Evolutionary conservation across 1,284 basidiomycete genomes (phyloP).

Genomic region (Meripilus lineatus): DNA sequence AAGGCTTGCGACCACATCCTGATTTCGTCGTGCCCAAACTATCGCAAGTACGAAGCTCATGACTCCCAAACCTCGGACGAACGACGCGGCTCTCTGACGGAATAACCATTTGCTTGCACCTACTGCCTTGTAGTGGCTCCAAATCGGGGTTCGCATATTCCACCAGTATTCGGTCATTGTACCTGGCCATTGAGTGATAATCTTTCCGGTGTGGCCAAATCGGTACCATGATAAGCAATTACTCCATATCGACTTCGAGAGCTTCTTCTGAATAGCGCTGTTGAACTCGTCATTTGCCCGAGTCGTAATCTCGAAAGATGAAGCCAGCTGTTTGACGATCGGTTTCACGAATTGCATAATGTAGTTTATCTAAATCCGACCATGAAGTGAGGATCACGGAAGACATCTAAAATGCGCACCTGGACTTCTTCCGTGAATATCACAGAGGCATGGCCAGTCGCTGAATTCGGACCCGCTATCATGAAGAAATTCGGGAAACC

Average conservation of each 20-base stretch:
- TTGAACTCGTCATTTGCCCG: slow-evolving; percentile 41
- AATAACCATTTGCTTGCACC: background rate
- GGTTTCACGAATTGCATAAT: slow-evolving; percentile 44
- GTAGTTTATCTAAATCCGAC: slow-evolving; percentile 36
- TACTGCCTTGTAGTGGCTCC: slow-evolving; percentile 5
- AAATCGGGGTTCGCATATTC: background rate
- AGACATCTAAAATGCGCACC: background rate
- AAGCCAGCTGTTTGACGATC: slow-evolving; percentile 38
- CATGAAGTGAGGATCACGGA: background rate
- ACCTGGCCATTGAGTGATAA: slow-evolving; percentile 2
- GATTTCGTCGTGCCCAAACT: too few relatives aligned
- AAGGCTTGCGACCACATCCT: too few relatives aligned
- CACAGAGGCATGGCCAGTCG: slow-evolving; percentile 49
- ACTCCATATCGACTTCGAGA: slow-evolving; percentile 1
- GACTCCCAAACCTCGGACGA: background rate
- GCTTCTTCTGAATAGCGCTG: slow-evolving; percentile 34
- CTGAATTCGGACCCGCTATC: slow-evolving; percentile 41
- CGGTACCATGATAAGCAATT: slow-evolving; percentile 6
- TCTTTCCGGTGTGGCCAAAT: background rate
- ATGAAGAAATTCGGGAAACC: slow-evolving; percentile 30
- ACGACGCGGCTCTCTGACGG: background rate
- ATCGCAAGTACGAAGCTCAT: background rate
- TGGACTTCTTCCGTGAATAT: slow-evolving; percentile 42
- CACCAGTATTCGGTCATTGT: slow-evolving; percentile 3
- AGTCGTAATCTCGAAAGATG: slow-evolving; percentile 41